Conservation (phyloP, 2,329 filamentous ascomycete genomes). For the Trichoderma sp. region DNA sequence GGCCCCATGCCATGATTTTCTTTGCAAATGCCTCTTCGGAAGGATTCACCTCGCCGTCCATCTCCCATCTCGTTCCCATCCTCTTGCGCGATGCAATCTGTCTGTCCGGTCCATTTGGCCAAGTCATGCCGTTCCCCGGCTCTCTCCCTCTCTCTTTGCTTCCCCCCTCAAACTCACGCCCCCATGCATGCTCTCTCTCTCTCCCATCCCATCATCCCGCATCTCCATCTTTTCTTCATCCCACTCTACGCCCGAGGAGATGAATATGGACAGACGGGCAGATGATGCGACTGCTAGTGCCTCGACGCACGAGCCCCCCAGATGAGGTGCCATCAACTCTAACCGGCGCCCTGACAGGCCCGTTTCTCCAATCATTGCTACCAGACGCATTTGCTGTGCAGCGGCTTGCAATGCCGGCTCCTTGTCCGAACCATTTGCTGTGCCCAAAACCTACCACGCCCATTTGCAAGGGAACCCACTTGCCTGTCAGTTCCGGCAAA, state of each 20-base stretch:
- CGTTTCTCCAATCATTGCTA: not conserved
- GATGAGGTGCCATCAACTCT: slow-evolving; percentile 15
- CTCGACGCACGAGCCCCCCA: not conserved
- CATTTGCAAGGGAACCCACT: not conserved
- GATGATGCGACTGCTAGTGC: not conserved
- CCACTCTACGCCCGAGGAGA: slow-evolving; percentile 1
- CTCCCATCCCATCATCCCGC: not conserved
- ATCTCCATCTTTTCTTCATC: not conserved
- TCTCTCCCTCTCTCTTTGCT: not conserved
- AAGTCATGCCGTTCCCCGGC: not conserved
- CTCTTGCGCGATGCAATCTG: not conserved
- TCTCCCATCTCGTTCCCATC: not conserved
- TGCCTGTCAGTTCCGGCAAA: slow-evolving; percentile 19
- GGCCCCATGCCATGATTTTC: not conserved
- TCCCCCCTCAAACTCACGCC: not conserved
- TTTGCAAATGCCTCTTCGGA: not conserved
- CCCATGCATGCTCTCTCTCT: not conserved
- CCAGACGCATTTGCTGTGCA: not conserved
- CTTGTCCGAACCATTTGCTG: not conserved
- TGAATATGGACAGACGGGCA: not conserved
- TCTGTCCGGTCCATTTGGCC: not conserved
- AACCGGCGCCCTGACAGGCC: slow-evolving; percentile 7
- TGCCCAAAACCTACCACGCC: not conserved
- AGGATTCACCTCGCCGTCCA: not conserved
- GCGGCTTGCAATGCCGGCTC: not conserved